Percentiles rank a stretch among this genome's conserved stretches.
Conservation (phyloP, 352 stramenopile genomes). For the Phytophthora uliginosa region DNA sequence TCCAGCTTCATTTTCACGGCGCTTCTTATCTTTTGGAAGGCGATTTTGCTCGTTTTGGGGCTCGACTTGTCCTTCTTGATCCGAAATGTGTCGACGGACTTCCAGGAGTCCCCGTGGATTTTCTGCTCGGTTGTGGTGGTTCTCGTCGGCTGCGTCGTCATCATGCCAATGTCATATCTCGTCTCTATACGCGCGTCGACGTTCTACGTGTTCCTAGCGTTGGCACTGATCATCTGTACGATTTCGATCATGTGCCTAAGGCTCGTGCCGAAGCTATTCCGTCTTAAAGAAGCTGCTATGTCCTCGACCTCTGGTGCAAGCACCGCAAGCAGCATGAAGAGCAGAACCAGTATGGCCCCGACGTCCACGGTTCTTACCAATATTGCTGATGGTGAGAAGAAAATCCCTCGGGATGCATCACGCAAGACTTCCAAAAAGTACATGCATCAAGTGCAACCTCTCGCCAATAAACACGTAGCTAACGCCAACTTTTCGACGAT, state of each 20-base stretch:
- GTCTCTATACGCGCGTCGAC: conserved; percentile 46
- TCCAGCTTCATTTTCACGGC: conserved; percentile 64
- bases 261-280: conserved; percentile 53
- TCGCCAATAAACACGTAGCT: not conserved
- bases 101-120: conserved; percentile 79
- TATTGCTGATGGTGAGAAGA: not conserved
- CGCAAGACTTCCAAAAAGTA: not conserved
- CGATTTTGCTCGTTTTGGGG: conserved; percentile 49
- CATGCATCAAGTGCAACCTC: not conserved
- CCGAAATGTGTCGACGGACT: conserved; percentile 68
- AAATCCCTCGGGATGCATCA: not conserved
- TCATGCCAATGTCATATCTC: conserved; percentile 61
- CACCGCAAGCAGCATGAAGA: not conserved
- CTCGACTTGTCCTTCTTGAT: conserved; percentile 71
- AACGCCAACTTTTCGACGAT: not conserved
- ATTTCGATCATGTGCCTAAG: conserved; percentile 52
- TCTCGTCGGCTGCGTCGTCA: conserved; percentile 52
- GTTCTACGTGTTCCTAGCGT: conserved; percentile 50
- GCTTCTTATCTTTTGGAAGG: conserved; percentile 69
- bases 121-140: conserved; percentile 60
- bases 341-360: not conserved
- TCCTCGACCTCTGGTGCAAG: not conserved
- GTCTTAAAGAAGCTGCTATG: conserved; percentile 33
- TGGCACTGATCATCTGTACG: conserved; percentile 43
- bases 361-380: not conserved